A percentile compares a stretch with the other conserved stretches of the same genome.
phyloP scores from a whole-genome alignment of 2,329 filamentous ascomycete genomes.

The Talaromyces pinophilus region DNA sequence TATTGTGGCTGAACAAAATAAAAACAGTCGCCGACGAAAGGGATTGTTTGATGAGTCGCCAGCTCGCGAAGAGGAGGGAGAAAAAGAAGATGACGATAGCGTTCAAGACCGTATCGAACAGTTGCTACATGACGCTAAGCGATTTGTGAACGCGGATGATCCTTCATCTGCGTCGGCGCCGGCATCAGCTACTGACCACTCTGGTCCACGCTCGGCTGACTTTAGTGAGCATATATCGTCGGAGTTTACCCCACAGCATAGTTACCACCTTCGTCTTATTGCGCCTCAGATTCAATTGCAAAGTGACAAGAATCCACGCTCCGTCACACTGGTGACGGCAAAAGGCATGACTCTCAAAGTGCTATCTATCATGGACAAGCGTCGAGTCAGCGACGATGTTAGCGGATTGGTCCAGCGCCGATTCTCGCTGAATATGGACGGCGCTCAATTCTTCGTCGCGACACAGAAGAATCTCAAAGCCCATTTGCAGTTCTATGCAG shows the following conservation, averaged over 20 bases:
- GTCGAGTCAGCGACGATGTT: constrained; percentile 85
- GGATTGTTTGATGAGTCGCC: constrained; percentile 18
- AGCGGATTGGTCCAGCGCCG: constrained; percentile 93
- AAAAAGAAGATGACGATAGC: constrained; percentile 63
- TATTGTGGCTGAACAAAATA: constrained; percentile 91
- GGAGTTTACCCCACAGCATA: constrained; percentile 88
- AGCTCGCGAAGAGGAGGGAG: constrained; percentile 25
- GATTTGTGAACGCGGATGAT: constrained; percentile 75
- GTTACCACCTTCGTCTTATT: constrained; percentile 91
- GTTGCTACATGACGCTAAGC: constrained; percentile 78
- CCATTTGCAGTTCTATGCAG: constrained; percentile 88
- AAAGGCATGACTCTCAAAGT: constrained; percentile 99
- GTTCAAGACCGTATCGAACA: constrained; percentile 85
- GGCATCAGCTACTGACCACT: constrained; percentile 40
- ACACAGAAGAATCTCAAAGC: constrained; percentile 89
- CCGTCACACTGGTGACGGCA: constrained; percentile 92
- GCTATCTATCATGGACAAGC: constrained; percentile 96
- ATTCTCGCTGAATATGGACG: constrained; percentile 94
- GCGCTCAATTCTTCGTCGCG: constrained; percentile 96
- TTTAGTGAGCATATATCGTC: constrained; percentile 75
- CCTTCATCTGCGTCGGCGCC: constrained; percentile 38
- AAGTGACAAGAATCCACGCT: constrained; percentile 95
- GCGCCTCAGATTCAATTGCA: constrained; percentile 97
- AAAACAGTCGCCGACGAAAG: constrained; percentile 58
- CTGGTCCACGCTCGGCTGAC: constrained; percentile 44